phyloP scores from a whole-genome alignment of 1,139 yeast genomes.

The Debaryomyces singareniensis region DNA sequence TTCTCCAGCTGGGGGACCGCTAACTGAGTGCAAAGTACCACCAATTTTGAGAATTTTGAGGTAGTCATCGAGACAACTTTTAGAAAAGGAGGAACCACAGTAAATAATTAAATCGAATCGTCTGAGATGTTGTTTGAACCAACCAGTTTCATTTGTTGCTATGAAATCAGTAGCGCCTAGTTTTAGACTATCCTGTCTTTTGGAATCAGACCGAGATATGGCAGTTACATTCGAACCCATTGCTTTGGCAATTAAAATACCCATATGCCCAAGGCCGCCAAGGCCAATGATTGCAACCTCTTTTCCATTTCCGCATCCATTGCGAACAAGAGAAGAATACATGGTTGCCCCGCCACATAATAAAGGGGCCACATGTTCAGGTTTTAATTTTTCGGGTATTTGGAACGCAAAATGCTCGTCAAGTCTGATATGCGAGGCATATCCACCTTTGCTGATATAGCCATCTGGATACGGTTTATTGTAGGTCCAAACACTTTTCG shows the following conservation, averaged over 20 bases:
- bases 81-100: constrained; percentile 40
- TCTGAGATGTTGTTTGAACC: constrained; percentile 24
- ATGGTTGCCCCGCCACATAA: constrained; percentile 66
- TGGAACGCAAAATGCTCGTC: constrained; percentile 48
- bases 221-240: constrained; percentile 38
- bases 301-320: constrained; percentile 18
- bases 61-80: constrained; percentile 23
- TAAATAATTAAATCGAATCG: constrained; percentile 42
- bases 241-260: constrained; percentile 34
- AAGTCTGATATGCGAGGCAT: constrained; percentile 50
- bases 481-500: constrained; percentile 37
- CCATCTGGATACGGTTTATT: constrained; percentile 22
- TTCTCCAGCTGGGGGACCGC: constrained; percentile 37
- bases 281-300: constrained; percentile 45
- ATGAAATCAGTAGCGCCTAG: constrained; percentile 36
- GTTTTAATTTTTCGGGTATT: constrained; percentile 47
- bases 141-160: constrained; percentile 30
- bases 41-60: constrained; percentile 32
- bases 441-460: constrained; percentile 53
- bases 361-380: constrained; percentile 53
- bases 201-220: constrained; percentile 29
- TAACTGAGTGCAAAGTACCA: constrained; percentile 48
- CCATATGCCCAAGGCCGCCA: constrained; percentile 43
- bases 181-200: constrained; percentile 28
- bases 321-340: constrained; percentile 46